These are phyloP conservation scores for Penicillium sp. DNA, from an alignment of 2,329 filamentous ascomycete genomes.

Conservation along the genomic window DNA sequence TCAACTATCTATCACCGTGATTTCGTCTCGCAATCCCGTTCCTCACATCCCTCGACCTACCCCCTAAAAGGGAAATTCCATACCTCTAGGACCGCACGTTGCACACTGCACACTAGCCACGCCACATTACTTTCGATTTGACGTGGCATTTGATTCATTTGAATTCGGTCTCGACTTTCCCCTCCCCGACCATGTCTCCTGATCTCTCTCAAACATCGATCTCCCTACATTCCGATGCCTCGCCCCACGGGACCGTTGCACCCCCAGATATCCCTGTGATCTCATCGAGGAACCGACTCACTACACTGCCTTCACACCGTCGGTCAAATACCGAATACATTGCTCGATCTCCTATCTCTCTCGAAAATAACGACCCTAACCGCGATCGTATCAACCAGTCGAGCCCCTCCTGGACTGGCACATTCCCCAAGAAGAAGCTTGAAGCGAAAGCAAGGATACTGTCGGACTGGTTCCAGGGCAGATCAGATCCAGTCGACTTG, in stretches of 20 bases:
- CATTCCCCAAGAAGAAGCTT: constrained; percentile 29
- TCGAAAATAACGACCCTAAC: constrained; percentile 24
- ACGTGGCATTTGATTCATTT: constrained; percentile 33
- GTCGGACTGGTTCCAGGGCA: constrained; percentile 54
- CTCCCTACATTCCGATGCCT: constrained; percentile 27
- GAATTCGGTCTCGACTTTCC: constrained; percentile 11
- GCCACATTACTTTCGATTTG: constrained; percentile 20
- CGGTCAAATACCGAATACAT: constrained; percentile 37
- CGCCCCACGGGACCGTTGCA: constrained; percentile 20
- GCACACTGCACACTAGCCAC: constrained; percentile 15
- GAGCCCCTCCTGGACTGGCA: constrained; percentile 23
- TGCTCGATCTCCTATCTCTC: constrained; percentile 28
- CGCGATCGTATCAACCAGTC: constrained; percentile 13
- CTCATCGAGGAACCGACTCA: constrained; percentile 14
- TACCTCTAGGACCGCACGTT: constrained; percentile 1
- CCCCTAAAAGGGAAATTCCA: constrained; percentile 1
- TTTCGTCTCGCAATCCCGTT: neutral
- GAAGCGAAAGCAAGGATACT: constrained; percentile 38
- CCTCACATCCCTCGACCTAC: neutral
- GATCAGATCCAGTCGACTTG: constrained; percentile 50
- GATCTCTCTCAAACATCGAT: constrained; percentile 12
- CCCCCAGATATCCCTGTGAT: constrained; percentile 15
- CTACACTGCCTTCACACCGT: constrained; percentile 28
- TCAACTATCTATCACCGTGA: neutral
- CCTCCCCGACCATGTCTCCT: constrained; percentile 14